A percentile compares a stretch with the other conserved stretches of the same genome.
Conservation (phyloP, 1,284 basidiomycete genomes). For the Leccinum huronense region DNA sequence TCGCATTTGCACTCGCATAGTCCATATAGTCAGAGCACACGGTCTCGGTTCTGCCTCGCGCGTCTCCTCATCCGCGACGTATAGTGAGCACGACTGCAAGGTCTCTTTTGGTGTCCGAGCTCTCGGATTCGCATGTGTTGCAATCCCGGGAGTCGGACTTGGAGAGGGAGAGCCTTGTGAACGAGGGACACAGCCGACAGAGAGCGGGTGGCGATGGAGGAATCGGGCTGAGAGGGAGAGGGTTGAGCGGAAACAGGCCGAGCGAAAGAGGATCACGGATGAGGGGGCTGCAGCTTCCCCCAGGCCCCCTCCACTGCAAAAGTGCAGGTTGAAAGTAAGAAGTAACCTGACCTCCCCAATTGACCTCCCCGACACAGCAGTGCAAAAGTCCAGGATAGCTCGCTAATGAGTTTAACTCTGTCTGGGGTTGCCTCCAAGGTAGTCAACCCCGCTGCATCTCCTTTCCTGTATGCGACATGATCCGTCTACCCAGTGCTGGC, state of each 20-base stretch:
- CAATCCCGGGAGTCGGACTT: constrained; percentile 24
- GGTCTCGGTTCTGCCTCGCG: constrained; percentile 29
- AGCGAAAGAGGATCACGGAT: too few species aligned
- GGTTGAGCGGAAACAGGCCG: constrained; percentile 4
- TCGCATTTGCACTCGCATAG: constrained; percentile 1
- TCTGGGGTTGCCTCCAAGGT: constrained; percentile 35
- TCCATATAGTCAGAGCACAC: constrained; percentile 26
- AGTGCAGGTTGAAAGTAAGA: constrained; percentile 17
- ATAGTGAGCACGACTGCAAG: constrained; percentile 32
- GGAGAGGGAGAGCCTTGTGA: constrained; percentile 21
- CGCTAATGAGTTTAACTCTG: constrained; percentile 21
- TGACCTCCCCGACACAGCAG: too few species aligned
- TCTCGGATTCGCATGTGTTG: constrained; percentile 18
- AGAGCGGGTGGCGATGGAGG: constrained; percentile 17
- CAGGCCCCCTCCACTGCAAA: background rate
- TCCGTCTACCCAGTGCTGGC: constrained; percentile 17
- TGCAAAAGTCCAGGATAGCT: constrained; percentile 31
- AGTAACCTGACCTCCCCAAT: too few species aligned
- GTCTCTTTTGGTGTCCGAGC: constrained; percentile 26
- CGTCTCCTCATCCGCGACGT: constrained; percentile 25
- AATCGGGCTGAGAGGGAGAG: constrained; percentile 13
- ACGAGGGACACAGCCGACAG: constrained; percentile 20
- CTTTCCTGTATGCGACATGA: constrained; percentile 19
- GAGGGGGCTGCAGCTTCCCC: too few species aligned
- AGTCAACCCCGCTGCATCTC: constrained; percentile 30